Percentiles rank a stretch among this genome's conserved stretches.
Conservation (phyloP, 768 basidiomycete species). For the Leccinum variicolor region DNA sequence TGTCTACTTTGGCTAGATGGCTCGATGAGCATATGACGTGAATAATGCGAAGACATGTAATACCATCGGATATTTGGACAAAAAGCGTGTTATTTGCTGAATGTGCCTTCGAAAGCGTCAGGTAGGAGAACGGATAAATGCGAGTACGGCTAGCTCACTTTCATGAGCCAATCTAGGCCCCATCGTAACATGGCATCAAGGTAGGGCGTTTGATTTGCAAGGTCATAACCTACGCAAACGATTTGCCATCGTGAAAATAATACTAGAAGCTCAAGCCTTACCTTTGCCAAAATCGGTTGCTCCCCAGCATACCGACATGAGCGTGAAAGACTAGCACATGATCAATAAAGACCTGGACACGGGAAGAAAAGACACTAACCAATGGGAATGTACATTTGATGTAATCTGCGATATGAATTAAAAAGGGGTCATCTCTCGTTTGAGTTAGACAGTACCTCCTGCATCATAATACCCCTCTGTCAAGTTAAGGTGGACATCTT, state of each 20-base stretch:
- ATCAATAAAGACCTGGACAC: background rate
- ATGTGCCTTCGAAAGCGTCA: slow-evolving; percentile 58
- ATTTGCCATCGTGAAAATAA: background rate
- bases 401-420: slow-evolving; percentile 52
- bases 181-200: slow-evolving; percentile 90
- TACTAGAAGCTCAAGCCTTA: slow-evolving; percentile 20
- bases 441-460: slow-evolving; percentile 53
- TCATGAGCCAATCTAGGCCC: slow-evolving; percentile 91
- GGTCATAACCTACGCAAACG: slow-evolving; percentile 61
- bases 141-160: slow-evolving; percentile 43
- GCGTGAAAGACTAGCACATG: slow-evolving; percentile 59
- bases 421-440: background rate
- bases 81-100: slow-evolving; percentile 67
- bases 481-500: slow-evolving; percentile 69
- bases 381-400: slow-evolving; percentile 87
- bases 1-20: slow-evolving; percentile 53
- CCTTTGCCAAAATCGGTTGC: slow-evolving; percentile 81
- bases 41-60: background rate
- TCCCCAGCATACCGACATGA: slow-evolving; percentile 90
- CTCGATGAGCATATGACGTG: slow-evolving; percentile 1
- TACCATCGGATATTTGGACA: slow-evolving; percentile 72
- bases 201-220: slow-evolving; percentile 84
- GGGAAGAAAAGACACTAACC: slow-evolving; percentile 37
- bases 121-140: background rate
- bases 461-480: slow-evolving; percentile 92